Evolutionary conservation across 495 filamentous ascomycete species (phyloP).

Genomic region (Lasiosphaeria miniovina): DNA sequence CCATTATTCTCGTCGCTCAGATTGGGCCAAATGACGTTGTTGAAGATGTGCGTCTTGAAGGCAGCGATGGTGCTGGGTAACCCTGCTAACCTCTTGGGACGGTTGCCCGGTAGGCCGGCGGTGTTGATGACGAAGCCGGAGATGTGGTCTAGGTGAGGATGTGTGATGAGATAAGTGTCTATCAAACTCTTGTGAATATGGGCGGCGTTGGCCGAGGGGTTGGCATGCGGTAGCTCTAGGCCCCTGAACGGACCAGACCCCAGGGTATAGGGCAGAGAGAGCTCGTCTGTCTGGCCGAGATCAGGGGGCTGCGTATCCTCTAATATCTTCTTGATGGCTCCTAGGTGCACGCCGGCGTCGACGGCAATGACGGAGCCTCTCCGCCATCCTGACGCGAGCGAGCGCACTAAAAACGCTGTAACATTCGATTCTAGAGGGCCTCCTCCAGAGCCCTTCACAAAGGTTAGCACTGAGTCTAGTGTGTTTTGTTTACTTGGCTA

Average conservation of each 20-base stretch:
- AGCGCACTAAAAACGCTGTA: slow-evolving; percentile 85
- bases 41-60: slow-evolving; percentile 92
- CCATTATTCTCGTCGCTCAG: slow-evolving; percentile 94
- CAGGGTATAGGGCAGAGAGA: slow-evolving; percentile 36
- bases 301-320: slow-evolving; percentile 44
- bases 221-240: slow-evolving; percentile 58
- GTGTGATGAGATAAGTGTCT: slow-evolving; percentile 85
- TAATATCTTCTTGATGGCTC: slow-evolving; percentile 74
- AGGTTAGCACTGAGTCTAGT: slow-evolving; percentile 22
- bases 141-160: slow-evolving; percentile 92
- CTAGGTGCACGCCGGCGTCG: slow-evolving; percentile 87
- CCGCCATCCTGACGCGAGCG: slow-evolving; percentile 70
- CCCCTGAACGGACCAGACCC: slow-evolving; percentile 67
- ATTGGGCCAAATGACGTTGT: slow-evolving; percentile 97
- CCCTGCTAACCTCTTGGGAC: slow-evolving; percentile 79
- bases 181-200: slow-evolving; percentile 75
- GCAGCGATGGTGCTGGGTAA: slow-evolving; percentile 81
- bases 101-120: slow-evolving; percentile 68
- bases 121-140: slow-evolving; percentile 91
- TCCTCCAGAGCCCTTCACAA: slow-evolving; percentile 76
- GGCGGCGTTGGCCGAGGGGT: slow-evolving; percentile 70
- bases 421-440: slow-evolving; percentile 87
- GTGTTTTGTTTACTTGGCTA: not conserved
- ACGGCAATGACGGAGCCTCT: slow-evolving; percentile 81
- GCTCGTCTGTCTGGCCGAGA: slow-evolving; percentile 37